Evolutionary conservation across 371 early-diverging fungal genomes (phyloP), one percentile per base, ranked within the genome.

Genomic region (Zopfochytrium polystomum): DNA sequence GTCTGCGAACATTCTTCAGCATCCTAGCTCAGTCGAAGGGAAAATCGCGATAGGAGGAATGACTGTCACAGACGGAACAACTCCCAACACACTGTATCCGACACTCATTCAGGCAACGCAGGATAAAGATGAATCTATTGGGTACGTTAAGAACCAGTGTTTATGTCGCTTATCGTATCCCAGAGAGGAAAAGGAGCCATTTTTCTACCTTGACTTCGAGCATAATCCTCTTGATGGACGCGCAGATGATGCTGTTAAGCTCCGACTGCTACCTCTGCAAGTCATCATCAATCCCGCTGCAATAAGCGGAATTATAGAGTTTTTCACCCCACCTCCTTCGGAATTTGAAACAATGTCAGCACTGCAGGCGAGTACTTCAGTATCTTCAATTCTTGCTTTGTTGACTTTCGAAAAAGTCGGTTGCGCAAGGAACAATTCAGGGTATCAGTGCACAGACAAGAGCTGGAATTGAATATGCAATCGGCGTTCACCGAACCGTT

Each of bases 381-480:
- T 26, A 26, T 35, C 2, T 11, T 29, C 11, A 22, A 3, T 43
- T 44, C 38, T 31, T 50, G 25, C 18, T 3, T 34, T 0, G 47
- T 27, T 46, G 32, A 22, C 11, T 9, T 38, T 65, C 23, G 20
- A 11, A 31, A 15, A 87, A 63, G 91, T 71, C 73, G 3, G 74
- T 88, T 0, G 97, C 98, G 3, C 91, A 93, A 9, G 87, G 87
- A 60, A 90, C 93, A 0, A 72, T 97, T n/a, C 89, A 92, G 32
- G 93, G 90, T 18, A 63, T 96, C 35, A 90, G 89, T 22, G 86
- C 89, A 13, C 94, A 95, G 66, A 96, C 99, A 1, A 71, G 89
- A 11, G 74, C 76, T 1, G 89, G 89, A 6, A 70, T 98, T 0
- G 87, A 91, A 67, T 88, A 84, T 73, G 94, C 94, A 0, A 67